phyloP scores from a whole-genome alignment of 176 grass and related monocot species.

The Hsuehochloa calcarea region DNA sequence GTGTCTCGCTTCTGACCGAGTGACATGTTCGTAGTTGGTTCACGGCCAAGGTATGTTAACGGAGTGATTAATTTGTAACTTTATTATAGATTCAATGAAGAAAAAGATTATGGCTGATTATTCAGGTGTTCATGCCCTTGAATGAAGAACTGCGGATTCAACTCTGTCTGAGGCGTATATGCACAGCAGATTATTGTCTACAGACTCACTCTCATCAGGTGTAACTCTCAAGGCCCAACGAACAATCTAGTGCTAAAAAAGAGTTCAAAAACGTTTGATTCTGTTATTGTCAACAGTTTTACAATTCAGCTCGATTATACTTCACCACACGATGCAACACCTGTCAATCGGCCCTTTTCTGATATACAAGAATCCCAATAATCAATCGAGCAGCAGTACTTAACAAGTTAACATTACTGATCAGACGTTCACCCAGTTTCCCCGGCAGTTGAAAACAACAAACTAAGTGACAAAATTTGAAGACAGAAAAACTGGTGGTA shows the following conservation, averaged over 20 bases:
- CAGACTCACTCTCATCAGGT: not conserved
- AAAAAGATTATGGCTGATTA: not conserved
- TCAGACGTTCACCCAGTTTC: constrained; percentile 2
- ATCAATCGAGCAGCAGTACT: not conserved
- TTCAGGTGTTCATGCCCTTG: not conserved
- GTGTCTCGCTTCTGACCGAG: not conserved
- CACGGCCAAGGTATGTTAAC: not conserved
- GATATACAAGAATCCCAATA: not conserved
- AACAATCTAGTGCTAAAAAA: not conserved
- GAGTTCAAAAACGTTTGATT: not conserved
- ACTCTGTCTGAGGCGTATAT: not conserved
- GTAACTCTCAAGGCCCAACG: not conserved
- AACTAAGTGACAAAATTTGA: constrained; percentile 7
- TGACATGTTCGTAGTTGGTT: not conserved
- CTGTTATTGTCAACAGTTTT: not conserved
- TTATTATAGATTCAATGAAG: not conserved
- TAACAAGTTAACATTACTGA: not conserved
- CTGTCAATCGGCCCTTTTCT: not conserved
- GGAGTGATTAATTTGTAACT: not conserved
- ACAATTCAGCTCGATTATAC: not conserved
- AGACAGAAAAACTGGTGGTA: constrained; percentile 5
- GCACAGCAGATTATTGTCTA: not conserved
- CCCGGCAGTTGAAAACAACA: not conserved
- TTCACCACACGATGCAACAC: not conserved
- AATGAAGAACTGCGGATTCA: not conserved